Evolutionary conservation across 306 rosid species (phyloP), one percentile per base, ranked within the genome.

Genomic region (Morella rubra): DNA sequence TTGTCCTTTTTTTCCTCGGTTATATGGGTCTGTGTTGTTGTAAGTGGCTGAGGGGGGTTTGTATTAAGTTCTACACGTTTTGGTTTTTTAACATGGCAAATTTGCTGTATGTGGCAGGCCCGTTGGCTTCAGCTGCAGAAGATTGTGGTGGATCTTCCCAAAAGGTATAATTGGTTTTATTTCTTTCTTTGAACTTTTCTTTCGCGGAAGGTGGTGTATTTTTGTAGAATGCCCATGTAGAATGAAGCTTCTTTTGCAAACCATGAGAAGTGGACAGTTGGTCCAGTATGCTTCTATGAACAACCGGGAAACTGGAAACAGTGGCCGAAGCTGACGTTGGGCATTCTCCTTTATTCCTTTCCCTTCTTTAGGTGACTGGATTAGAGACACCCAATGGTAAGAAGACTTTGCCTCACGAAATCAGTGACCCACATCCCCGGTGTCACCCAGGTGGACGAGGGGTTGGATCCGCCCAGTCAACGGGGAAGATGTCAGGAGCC

Each of bases 131-230:
- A 60, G 84, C 86, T 77, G 76, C 93, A 67, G 81, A 81, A 68
- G 80, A 75, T 79, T 76, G 83, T 22, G 68, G 84, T 77, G 86
- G 87, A 87, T 77, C 92, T 81, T 85, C 89, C 89, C 76, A 80
- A 81, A 83, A 86, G 97, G 98, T 93, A 76, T 76, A 47, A 69
- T 64, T 75, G 41, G 19, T 58, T 68, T 77, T 41, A 9, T 53
- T 82, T 67, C 20, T 0, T 14, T 41, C 47, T 5, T 67, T 42
- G 16, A 19, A 19, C 14, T 44, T 20, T 3, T 71, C 5, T 47
- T 24, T 69, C 50, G 19, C 16, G 7, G 37, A 59, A 61, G 1
- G 52, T 53, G 44, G 32, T 53, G 5, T 73, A n/a, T 37, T 41
- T 19, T 9, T 75, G 7, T 50, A 32, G 44, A 60, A 47, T 8